Conservation (phyloP, 768 basidiomycete species). For the Dendrothele bispora region DNA sequence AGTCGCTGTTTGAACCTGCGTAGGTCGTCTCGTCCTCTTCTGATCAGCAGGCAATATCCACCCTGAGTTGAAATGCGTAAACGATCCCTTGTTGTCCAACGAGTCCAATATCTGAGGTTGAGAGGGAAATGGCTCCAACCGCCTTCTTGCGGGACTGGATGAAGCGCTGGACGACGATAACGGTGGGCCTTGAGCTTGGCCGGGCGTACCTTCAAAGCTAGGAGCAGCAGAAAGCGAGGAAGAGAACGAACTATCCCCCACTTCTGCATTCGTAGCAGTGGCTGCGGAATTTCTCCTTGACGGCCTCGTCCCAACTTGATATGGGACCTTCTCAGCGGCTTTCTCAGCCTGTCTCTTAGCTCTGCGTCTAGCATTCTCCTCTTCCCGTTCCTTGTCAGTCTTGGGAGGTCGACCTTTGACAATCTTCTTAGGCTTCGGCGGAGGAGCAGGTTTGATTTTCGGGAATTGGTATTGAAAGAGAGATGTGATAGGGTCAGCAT, state of each 20-base stretch:
- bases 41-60: constrained; percentile 85
- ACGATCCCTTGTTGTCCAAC: constrained; percentile 71
- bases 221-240: neutral
- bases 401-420: constrained; percentile 2
- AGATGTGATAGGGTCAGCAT: constrained; percentile 59
- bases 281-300: neutral
- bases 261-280: too few species aligned
- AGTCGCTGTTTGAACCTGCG: neutral
- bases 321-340: neutral
- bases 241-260: neutral
- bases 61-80: constrained; percentile 80
- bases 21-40: constrained; percentile 41
- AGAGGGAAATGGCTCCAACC: constrained; percentile 24
- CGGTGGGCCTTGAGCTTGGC: neutral
- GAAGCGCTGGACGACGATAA: neutral
- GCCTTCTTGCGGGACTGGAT: neutral
- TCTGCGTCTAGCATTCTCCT: constrained; percentile 2
- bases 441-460: constrained; percentile 57
- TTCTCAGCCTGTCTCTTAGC: neutral
- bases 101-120: constrained; percentile 63
- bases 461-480: constrained; percentile 71
- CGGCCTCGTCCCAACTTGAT: neutral
- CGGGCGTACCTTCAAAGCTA: neutral
- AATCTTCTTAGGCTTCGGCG: constrained; percentile 46
- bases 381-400: constrained; percentile 3